Conservation (phyloP, 2,329 filamentous ascomycete genomes). For the Pyricularia sp. region DNA sequence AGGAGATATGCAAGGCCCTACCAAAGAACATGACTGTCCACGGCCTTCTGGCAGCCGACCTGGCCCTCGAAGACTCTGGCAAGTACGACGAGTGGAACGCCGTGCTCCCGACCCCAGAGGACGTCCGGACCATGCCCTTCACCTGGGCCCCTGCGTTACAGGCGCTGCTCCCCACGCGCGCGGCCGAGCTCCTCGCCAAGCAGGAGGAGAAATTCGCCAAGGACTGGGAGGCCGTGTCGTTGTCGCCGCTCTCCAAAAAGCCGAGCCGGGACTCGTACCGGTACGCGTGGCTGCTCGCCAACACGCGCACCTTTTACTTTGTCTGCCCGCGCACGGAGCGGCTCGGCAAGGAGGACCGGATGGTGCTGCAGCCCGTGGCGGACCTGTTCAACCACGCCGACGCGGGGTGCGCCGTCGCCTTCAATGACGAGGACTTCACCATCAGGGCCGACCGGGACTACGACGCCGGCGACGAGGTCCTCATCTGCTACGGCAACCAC, state of each 20-base stretch:
- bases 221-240: constrained; percentile 24
- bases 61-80: constrained; percentile 43
- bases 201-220: constrained; percentile 36
- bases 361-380: constrained; percentile 61
- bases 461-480: constrained; percentile 52
- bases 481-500: constrained; percentile 60
- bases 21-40: constrained; percentile 53
- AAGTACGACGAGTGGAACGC: constrained; percentile 51
- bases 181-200: constrained; percentile 35
- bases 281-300: constrained; percentile 48
- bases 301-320: constrained; percentile 54
- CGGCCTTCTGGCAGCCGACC: constrained; percentile 60
- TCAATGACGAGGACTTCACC: constrained; percentile 40
- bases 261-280: constrained; percentile 25
- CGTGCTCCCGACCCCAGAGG: constrained; percentile 54
- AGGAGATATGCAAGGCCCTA: constrained; percentile 39
- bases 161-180: constrained; percentile 33
- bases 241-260: not conserved
- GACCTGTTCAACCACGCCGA: constrained; percentile 57
- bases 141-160: constrained; percentile 36
- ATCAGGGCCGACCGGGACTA: constrained; percentile 43
- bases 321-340: constrained; percentile 33
- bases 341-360: constrained; percentile 42
- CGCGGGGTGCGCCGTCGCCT: constrained; percentile 40
- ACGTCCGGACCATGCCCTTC: constrained; percentile 44